Conservation (phyloP, 2,329 filamentous ascomycete genomes). For the Aspergillus proliferans region DNA sequence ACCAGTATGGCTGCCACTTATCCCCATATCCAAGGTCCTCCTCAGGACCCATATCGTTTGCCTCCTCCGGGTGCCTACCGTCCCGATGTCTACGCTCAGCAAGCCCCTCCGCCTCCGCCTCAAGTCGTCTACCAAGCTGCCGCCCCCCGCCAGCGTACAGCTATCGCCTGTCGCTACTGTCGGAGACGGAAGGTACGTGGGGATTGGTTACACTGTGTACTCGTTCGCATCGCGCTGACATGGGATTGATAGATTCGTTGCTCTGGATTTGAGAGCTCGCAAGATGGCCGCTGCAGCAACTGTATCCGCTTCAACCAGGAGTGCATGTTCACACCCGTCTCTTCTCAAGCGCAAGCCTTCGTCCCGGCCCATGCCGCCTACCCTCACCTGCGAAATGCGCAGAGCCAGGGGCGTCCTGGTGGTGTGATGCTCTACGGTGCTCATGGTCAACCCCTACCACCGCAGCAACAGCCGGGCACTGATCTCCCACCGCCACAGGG, state of each 20-base stretch:
- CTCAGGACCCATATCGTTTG: conserved; percentile 40
- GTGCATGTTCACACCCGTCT: conserved; percentile 71
- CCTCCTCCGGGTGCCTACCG: conserved; percentile 40
- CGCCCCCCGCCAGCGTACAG: conserved; percentile 46
- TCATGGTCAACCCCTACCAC: conserved; percentile 44
- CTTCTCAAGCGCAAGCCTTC: conserved; percentile 67
- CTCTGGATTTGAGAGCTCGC: conserved; percentile 66
- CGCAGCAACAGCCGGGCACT: conserved; percentile 35
- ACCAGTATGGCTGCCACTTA: conserved; percentile 39
- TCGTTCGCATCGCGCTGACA: conserved; percentile 3
- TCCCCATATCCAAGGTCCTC: conserved; percentile 32
- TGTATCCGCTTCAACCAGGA: conserved; percentile 69
- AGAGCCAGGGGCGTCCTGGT: conserved; percentile 25
- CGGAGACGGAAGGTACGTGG: conserved; percentile 45
- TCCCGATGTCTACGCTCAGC: conserved; percentile 36
- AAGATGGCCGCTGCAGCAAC: conserved; percentile 66
- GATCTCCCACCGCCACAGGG: conserved; percentile 36
- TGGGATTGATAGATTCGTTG: conserved; percentile 58
- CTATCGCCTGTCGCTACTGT: conserved; percentile 49
- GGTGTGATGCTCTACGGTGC: conserved; percentile 44
- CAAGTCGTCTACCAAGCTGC: conserved; percentile 40
- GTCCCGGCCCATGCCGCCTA: conserved; percentile 66
- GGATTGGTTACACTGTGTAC: background rate
- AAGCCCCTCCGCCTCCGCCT: conserved; percentile 27
- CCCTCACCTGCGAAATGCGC: conserved; percentile 44